Percentiles rank a stretch among this genome's conserved stretches.
Evolutionary conservation across 768 basidiomycete species (phyloP).

Genomic region (Mycena pura): DNA sequence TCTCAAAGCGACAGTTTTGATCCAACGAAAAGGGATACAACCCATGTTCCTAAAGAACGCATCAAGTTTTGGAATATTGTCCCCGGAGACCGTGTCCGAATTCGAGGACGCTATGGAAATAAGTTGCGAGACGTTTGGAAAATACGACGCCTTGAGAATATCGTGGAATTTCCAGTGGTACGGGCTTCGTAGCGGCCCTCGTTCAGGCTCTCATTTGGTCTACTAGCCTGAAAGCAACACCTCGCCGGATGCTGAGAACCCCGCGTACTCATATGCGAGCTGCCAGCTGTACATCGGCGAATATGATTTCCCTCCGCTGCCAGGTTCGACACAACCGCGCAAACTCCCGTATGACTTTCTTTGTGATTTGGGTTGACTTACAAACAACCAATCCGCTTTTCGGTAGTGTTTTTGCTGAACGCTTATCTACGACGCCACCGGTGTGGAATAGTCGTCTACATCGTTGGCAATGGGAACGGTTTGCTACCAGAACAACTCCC

Average conservation of each 20-base stretch:
- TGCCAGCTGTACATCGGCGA: conserved; percentile 82
- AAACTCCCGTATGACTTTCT: conserved; percentile 52
- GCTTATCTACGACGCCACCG: conserved; percentile 66
- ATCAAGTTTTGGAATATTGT: conserved; percentile 90
- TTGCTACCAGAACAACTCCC: conserved; percentile 70
- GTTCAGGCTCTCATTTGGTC: neutral
- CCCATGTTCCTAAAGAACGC: conserved; percentile 57
- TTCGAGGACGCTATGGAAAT: conserved; percentile 68
- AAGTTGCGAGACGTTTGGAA: conserved; percentile 72
- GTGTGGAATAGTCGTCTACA: conserved; percentile 61
- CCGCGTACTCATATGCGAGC: conserved; percentile 63
- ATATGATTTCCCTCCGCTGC: conserved; percentile 60
- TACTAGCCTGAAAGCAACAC: conserved; percentile 5
- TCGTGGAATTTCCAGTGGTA: conserved; percentile 20
- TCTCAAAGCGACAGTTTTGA: conserved; percentile 13
- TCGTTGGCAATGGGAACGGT: conserved; percentile 76
- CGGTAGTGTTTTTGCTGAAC: conserved; percentile 77
- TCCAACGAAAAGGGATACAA: neutral
- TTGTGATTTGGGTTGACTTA: conserved; percentile 4
- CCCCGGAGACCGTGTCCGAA: conserved; percentile 79
- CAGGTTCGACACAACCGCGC: conserved; percentile 42
- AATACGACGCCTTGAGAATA: conserved; percentile 64
- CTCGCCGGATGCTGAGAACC: neutral
- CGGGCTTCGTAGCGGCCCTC: neutral
- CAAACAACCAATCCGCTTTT: too few species aligned